These are phyloP conservation scores for Euphorbia tirucalli DNA, from an alignment of 345 rosid genomes.

Conservation along the genomic window DNA sequence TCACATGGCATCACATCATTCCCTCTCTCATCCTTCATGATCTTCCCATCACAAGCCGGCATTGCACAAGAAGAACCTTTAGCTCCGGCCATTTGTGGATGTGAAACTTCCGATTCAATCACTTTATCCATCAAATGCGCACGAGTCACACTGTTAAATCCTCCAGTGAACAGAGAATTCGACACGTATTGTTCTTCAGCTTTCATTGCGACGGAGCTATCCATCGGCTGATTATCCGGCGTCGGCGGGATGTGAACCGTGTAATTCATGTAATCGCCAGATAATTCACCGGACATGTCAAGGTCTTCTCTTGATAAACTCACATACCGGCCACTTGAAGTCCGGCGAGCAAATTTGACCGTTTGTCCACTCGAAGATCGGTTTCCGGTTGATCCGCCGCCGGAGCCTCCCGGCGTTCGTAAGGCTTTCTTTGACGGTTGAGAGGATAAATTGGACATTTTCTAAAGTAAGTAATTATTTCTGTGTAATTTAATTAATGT, in stretches of 20 bases:
- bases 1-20: conserved; percentile 79
- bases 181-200: conserved; percentile 93
- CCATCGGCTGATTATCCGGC: conserved; percentile 93
- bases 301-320: conserved; percentile 81
- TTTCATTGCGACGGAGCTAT: conserved; percentile 44
- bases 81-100: conserved; percentile 95
- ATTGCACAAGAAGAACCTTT: conserved; percentile 79
- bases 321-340: conserved; percentile 93
- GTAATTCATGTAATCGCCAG: conserved; percentile 82
- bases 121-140: conserved; percentile 98
- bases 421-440: conserved; percentile 65
- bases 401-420: conserved; percentile 47
- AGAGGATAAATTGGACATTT: conserved; percentile 53
- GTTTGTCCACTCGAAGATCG: conserved; percentile 52
- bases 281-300: conserved; percentile 74
- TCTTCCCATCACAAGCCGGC: conserved; percentile 92
- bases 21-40: conserved; percentile 92
- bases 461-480: not conserved
- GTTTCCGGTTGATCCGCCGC: conserved; percentile 19
- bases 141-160: conserved; percentile 89
- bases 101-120: conserved; percentile 85
- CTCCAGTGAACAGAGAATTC: conserved; percentile 86
- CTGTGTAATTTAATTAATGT: too few relatives aligned
- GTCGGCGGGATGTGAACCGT: conserved; percentile 93
- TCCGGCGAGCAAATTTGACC: conserved; percentile 84